phyloP scores from a whole-genome alignment of 495 filamentous ascomycete genomes.

The Cladorrhinum samala region DNA sequence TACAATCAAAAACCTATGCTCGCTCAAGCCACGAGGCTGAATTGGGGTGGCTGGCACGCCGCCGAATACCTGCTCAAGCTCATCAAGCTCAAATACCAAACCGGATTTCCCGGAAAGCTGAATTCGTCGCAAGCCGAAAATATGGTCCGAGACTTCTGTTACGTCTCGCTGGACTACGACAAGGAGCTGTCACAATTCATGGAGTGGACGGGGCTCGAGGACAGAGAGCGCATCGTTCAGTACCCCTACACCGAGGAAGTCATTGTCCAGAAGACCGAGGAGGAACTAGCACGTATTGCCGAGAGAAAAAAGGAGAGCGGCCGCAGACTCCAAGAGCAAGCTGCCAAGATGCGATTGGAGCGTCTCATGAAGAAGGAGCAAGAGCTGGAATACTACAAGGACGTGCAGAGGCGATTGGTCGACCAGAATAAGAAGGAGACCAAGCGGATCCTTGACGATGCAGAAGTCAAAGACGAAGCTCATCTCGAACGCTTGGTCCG shows the following conservation, averaged over 20 bases:
- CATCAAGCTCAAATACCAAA: slow-evolving; percentile 86
- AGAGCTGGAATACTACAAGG: slow-evolving; percentile 88
- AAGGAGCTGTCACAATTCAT: slow-evolving; percentile 66
- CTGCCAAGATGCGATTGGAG: slow-evolving; percentile 91
- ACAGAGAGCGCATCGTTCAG: slow-evolving; percentile 81
- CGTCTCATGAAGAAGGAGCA: slow-evolving; percentile 93
- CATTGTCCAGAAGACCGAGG: slow-evolving; percentile 80
- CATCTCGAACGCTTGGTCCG: slow-evolving; percentile 72
- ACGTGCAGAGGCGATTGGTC: slow-evolving; percentile 59
- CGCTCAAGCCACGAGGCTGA: slow-evolving; percentile 76
- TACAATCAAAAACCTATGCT: slow-evolving; percentile 77
- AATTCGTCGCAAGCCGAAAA: slow-evolving; percentile 80
- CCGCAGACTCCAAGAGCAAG: slow-evolving; percentile 86
- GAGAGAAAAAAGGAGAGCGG: slow-evolving; percentile 93
- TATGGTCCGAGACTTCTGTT: slow-evolving; percentile 83
- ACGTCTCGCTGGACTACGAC: slow-evolving; percentile 77
- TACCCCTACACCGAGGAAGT: slow-evolving; percentile 91
- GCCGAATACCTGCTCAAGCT: slow-evolving; percentile 88
- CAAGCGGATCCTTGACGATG: slow-evolving; percentile 75
- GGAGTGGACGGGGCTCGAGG: slow-evolving; percentile 83
- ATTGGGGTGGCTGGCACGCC: slow-evolving; percentile 88
- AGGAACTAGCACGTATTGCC: slow-evolving; percentile 80
- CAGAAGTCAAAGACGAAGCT: slow-evolving; percentile 85
- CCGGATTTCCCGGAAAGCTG: slow-evolving; percentile 70
- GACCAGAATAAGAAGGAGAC: slow-evolving; percentile 81